Evolutionary conservation across 345 rosid genomes (phyloP).

Genomic region (Hypericum perforatum): DNA sequence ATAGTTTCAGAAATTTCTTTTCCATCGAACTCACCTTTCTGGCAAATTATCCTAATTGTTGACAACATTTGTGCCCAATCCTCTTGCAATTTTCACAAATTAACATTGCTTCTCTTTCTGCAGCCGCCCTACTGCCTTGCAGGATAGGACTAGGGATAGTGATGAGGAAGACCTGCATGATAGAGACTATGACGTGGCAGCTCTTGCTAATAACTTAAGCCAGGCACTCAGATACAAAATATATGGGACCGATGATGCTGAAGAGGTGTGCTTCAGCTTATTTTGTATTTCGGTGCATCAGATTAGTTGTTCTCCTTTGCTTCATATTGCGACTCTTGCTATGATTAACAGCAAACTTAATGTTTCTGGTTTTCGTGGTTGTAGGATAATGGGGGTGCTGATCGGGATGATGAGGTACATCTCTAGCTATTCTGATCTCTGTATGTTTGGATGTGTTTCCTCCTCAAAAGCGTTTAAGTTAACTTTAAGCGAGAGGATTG

Average conservation of each 20-base stretch:
- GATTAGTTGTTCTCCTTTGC: not conserved
- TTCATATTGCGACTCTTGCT: not conserved
- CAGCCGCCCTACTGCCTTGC: slow-evolving; percentile 93
- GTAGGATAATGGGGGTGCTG: slow-evolving; percentile 66
- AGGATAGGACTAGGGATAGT: slow-evolving; percentile 87
- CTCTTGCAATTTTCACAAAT: not conserved
- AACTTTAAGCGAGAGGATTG: no score
- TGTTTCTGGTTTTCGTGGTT: slow-evolving; percentile 9
- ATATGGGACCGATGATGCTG: slow-evolving; percentile 71
- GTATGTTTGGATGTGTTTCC: no score
- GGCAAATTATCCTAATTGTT: no score
- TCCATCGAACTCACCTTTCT: no score
- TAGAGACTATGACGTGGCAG: slow-evolving; percentile 91
- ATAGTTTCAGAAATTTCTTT: no score
- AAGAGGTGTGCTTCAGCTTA: slow-evolving; percentile 42
- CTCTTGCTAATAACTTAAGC: slow-evolving; percentile 81
- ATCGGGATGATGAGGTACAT: slow-evolving; percentile 72
- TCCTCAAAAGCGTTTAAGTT: no score
- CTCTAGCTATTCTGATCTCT: not conserved
- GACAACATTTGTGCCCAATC: no score
- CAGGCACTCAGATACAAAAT: slow-evolving; percentile 89
- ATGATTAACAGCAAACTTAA: not conserved
- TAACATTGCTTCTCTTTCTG: slow-evolving; percentile 16
- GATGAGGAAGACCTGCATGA: slow-evolving; percentile 88
- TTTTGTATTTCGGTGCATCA: no score